These are phyloP conservation scores for Metarhizium album DNA, from an alignment of 2,329 filamentous ascomycete genomes.

Conservation along the genomic window DNA sequence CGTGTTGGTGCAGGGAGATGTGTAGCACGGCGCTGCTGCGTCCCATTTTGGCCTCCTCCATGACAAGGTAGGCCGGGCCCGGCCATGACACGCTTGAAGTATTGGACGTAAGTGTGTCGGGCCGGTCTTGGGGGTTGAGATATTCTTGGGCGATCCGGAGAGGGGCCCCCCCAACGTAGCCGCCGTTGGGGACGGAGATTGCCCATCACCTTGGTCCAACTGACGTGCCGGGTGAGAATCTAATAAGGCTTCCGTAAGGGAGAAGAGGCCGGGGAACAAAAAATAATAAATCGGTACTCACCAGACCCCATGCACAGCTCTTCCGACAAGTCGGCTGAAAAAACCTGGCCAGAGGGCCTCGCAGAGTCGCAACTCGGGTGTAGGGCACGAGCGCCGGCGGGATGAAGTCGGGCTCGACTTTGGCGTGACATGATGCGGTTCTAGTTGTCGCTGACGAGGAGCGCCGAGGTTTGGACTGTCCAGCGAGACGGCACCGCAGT, in stretches of 20 bases:
- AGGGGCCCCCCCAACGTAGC: slow-evolving; percentile 32
- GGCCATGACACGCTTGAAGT: slow-evolving; percentile 25
- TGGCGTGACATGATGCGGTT: not conserved
- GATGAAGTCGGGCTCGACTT: not conserved
- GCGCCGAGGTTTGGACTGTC: too few species aligned
- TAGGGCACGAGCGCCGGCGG: not conserved
- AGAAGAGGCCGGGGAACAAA: not conserved
- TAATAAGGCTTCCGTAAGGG: not conserved
- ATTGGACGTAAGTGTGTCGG: slow-evolving; percentile 31
- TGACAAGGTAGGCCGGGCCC: slow-evolving; percentile 27
- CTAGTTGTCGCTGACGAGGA: too few species aligned
- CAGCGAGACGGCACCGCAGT: too few species aligned
- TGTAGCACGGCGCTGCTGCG: slow-evolving; percentile 30
- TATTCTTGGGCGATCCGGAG: slow-evolving; percentile 24
- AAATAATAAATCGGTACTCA: too few species aligned
- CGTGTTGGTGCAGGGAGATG: slow-evolving; percentile 29
- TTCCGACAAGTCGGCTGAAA: not conserved
- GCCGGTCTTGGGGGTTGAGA: slow-evolving; percentile 21
- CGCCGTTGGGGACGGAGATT: slow-evolving; percentile 32
- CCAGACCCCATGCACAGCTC: slow-evolving; percentile 1
- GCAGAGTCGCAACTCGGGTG: not conserved
- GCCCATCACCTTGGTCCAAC: not conserved
- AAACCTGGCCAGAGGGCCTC: not conserved
- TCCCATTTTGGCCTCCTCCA: slow-evolving; percentile 32
- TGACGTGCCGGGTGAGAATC: not conserved